Evolutionary conservation across 805 yeast species (phyloP).

Genomic region (Osmozyma mogii): DNA sequence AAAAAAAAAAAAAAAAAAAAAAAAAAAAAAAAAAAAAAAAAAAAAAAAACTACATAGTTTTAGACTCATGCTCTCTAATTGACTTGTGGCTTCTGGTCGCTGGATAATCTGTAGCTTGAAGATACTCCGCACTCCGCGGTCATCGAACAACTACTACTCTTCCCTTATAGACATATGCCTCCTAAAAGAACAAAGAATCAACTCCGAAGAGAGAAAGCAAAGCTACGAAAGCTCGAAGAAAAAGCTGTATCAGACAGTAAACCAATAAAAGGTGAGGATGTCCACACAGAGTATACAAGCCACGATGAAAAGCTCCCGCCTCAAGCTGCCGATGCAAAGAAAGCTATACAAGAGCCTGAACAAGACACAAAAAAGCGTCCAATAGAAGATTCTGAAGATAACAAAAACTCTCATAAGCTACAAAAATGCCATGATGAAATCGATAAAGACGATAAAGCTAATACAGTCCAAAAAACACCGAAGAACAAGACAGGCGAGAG

Average conservation of each 20-base stretch:
- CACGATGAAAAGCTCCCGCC: conserved; percentile 5
- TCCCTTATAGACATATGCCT: no score
- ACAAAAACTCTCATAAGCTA: conserved; percentile 2
- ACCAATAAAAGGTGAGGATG: not conserved
- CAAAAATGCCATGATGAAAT: conserved; percentile 1
- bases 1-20: no score
- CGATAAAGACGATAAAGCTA: conserved; percentile 7
- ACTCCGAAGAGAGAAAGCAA: conserved; percentile 40
- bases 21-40: no score
- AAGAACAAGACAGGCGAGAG: conserved; percentile 5
- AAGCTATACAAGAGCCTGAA: conserved; percentile 1
- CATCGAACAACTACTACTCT: no score
- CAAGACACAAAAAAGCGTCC: not conserved
- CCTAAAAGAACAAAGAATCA: conserved; percentile 44
- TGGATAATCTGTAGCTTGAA: no score
- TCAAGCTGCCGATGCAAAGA: conserved; percentile 3
- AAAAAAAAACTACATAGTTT: no score
- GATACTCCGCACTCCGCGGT: no score
- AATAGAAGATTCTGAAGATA: conserved; percentile 4
- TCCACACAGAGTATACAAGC: conserved; percentile 4
- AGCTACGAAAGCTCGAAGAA: conserved; percentile 22
- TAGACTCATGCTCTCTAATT: no score
- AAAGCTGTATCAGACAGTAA: conserved; percentile 1
- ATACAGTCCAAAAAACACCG: conserved; percentile 17
- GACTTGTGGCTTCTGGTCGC: no score